A percentile compares a stretch with the other conserved stretches of the same genome.
phyloP scores from a whole-genome alignment of 352 stramenopile species.

The Pythium periplocum region DNA sequence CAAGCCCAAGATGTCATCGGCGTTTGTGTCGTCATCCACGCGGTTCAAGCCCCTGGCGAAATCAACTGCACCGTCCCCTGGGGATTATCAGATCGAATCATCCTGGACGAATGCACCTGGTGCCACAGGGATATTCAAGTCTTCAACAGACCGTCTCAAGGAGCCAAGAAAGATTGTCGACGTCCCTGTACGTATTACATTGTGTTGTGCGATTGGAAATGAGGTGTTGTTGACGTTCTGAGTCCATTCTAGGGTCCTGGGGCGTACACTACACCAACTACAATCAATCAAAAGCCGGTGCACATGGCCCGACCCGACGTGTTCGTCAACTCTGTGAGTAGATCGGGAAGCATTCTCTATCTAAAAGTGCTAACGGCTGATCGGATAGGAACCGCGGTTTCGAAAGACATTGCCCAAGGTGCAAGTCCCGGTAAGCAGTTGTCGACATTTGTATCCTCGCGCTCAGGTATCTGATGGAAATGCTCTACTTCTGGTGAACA shows the following conservation, averaged over 20 bases:
- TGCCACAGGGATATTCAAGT: conserved; percentile 63
- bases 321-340: conserved; percentile 54
- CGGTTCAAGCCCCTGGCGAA: conserved; percentile 42
- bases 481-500: neutral
- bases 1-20: conserved; percentile 46
- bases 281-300: conserved; percentile 40
- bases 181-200: conserved; percentile 34
- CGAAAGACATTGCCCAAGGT: conserved; percentile 57
- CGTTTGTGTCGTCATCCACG: conserved; percentile 59
- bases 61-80: conserved; percentile 35
- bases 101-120: conserved; percentile 48
- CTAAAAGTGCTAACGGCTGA: too few relatives aligned
- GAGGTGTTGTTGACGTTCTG: conserved; percentile 1
- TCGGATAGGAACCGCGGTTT: conserved; percentile 59
- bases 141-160: conserved; percentile 48
- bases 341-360: too few relatives aligned
- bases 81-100: conserved; percentile 65
- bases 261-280: conserved; percentile 34
- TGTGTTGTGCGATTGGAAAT: neutral
- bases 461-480: neutral
- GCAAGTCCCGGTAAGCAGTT: conserved; percentile 35
- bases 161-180: conserved; percentile 18
- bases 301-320: conserved; percentile 66
- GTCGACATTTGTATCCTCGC: neutral
- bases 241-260: conserved; percentile 39